Evolutionary conservation across 2,329 filamentous ascomycete genomes (phyloP).

Genomic region (Trichoderma atrobrunneum): DNA sequence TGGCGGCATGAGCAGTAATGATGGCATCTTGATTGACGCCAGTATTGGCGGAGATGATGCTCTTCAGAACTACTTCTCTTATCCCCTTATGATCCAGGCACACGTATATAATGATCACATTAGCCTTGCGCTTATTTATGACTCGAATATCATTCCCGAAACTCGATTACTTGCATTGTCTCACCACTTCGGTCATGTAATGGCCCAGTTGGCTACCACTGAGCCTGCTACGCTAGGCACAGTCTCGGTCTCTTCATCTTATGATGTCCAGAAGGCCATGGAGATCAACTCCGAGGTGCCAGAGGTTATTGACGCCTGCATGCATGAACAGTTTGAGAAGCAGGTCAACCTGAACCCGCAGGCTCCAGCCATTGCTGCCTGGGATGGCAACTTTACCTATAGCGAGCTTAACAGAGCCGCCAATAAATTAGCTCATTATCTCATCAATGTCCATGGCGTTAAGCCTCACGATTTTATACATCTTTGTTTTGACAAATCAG

Average conservation of each 20-base stretch:
- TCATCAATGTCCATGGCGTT: background rate
- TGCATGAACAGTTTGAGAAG: background rate
- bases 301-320: background rate
- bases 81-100: constrained; percentile 12
- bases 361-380: constrained; percentile 6
- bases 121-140: background rate
- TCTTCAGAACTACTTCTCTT: constrained; percentile 15
- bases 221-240: background rate
- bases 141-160: background rate
- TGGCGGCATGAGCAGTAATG: background rate
- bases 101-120: constrained; percentile 3
- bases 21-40: background rate
- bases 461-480: background rate
- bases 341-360: background rate
- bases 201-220: background rate
- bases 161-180: constrained; percentile 2
- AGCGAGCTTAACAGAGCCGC: background rate
- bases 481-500: constrained; percentile 12
- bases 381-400: constrained; percentile 6
- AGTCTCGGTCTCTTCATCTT: background rate
- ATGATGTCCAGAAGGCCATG: background rate
- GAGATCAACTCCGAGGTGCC: background rate
- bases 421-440: background rate
- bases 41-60: background rate
- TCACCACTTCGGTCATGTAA: constrained; percentile 9